Evolutionary conservation across 1,139 yeast species (phyloP), one percentile per base, ranked within the genome.

Genomic region (Protomyces gravidus): DNA sequence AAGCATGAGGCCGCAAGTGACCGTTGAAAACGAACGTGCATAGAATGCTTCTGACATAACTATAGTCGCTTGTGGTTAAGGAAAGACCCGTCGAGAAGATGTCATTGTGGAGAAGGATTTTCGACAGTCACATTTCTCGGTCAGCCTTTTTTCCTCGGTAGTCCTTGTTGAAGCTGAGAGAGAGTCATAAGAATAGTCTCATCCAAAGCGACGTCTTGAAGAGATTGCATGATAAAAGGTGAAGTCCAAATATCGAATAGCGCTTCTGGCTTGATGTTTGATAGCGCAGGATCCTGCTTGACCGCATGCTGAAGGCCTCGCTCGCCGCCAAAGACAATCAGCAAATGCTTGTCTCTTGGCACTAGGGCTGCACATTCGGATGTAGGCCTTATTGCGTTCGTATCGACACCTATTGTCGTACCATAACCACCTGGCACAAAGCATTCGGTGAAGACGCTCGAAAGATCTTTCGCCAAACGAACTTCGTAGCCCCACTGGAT

Each of bases 401-500:
- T 50, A 9, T 45, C 39, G 36, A 59, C 50, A 21, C 59, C 59
- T 3, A 55, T 25, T 5, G 59, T 55, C 17, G 48, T 28, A 30
- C 48, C 53, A 27, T 55, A 55, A 3, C 59, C 59, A 11, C 48
- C 59, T 7, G 56, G 26, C 27, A 50, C 45, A 1, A 55, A 48
- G 21, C 62, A 55, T 50, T 50, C 63, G 25, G 51, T 61, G 15
- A 61, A 53, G 13, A 61, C 63, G 19, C 48, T 59, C 7, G 61
- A 61, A 17, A 61, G 33, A n/a, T 62, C 50, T n/a, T 26, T 39
- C 9, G 63, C 63, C 40, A 47, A 48, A 15, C 64, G 60, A 13
- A 62, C 61, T 15, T 39, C 33, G 36, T 62, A 62, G 6, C 64
- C 64, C 64, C 64, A 62, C 32, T 62, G 62, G 36, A 30, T 47